A percentile compares a stretch with the other conserved stretches of the same genome.
Conservation (phyloP, 2,329 filamentous ascomycete genomes). For the Trichoderma citrinoviride region DNA sequence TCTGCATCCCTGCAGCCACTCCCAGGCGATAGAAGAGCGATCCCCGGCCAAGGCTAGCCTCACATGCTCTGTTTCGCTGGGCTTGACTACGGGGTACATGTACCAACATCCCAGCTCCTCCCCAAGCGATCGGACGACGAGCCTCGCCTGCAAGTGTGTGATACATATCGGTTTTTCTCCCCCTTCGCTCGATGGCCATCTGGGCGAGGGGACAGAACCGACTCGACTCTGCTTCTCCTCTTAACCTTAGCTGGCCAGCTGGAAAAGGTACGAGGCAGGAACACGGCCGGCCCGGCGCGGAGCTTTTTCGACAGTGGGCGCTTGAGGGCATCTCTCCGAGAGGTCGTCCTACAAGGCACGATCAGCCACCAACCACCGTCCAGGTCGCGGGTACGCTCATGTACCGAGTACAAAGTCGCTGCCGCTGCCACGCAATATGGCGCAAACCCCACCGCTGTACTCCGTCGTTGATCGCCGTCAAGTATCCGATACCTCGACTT, state of each 20-base stretch:
- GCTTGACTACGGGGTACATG: neutral
- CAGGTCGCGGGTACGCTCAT: neutral
- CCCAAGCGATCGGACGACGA: slow-evolving; percentile 7
- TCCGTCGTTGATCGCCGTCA: neutral
- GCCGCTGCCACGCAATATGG: slow-evolving; percentile 10
- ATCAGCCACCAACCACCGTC: neutral
- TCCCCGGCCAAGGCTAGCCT: slow-evolving; percentile 14
- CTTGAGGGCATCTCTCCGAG: neutral
- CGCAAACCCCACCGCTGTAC: slow-evolving; percentile 11
- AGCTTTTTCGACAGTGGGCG: neutral
- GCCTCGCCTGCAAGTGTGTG: slow-evolving; percentile 19
- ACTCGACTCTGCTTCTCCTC: neutral
- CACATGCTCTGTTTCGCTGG: neutral
- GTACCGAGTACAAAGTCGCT: neutral
- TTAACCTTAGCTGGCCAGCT: neutral
- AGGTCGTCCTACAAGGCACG: neutral
- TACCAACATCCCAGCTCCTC: too few species aligned
- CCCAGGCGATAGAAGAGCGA: neutral
- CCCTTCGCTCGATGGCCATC: neutral
- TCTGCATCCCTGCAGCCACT: neutral
- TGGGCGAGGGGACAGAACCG: slow-evolving; percentile 11
- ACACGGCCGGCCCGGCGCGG: slow-evolving; percentile 14
- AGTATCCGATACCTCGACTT: slow-evolving; percentile 3
- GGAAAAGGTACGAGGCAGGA: slow-evolving; percentile 15
- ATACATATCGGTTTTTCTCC: slow-evolving; percentile 1